Percentiles rank a stretch among this genome's conserved stretches.
These are phyloP conservation scores for Vaccinium macrocarpon DNA, from an alignment of 148 eudicot species.

Conservation along the genomic window DNA sequence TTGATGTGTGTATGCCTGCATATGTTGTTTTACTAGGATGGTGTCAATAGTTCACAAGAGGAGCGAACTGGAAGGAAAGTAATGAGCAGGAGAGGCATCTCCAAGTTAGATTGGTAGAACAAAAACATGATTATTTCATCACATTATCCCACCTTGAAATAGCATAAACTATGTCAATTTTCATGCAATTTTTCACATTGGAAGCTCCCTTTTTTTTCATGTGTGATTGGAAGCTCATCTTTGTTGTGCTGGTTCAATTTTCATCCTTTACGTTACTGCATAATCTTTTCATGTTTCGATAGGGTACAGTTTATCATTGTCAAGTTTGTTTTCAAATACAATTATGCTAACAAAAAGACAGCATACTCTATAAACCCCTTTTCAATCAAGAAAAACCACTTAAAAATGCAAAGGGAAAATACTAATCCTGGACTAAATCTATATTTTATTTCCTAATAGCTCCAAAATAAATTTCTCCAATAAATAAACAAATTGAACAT, in stretches of 20 bases:
- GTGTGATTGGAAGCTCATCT: not conserved
- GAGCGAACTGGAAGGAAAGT: not conserved
- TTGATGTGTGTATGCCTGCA: too few species aligned
- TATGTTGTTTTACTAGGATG: too few species aligned
- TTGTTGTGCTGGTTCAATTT: slow-evolving; percentile 1
- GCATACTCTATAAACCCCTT: not conserved
- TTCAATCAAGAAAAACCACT: not conserved
- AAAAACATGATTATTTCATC: too few species aligned
- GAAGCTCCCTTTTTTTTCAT: not conserved
- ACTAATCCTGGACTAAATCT: not conserved
- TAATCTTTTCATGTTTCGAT: not conserved
- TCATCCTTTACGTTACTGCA: not conserved
- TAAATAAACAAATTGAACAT: not conserved
- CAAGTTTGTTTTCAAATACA: not conserved
- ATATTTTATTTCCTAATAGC: not conserved
- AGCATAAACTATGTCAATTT: not conserved
- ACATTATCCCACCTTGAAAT: not conserved
- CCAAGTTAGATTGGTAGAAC: too few species aligned
- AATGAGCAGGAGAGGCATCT: not conserved
- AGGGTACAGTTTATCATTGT: not conserved
- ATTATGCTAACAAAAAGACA: not conserved
- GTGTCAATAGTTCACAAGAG: not conserved
- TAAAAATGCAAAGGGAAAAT: not conserved
- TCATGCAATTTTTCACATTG: not conserved
- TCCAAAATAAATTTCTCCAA: not conserved